phyloP scores from a whole-genome alignment of 2,329 filamentous ascomycete species.

The Nigrospora sphaerica region DNA sequence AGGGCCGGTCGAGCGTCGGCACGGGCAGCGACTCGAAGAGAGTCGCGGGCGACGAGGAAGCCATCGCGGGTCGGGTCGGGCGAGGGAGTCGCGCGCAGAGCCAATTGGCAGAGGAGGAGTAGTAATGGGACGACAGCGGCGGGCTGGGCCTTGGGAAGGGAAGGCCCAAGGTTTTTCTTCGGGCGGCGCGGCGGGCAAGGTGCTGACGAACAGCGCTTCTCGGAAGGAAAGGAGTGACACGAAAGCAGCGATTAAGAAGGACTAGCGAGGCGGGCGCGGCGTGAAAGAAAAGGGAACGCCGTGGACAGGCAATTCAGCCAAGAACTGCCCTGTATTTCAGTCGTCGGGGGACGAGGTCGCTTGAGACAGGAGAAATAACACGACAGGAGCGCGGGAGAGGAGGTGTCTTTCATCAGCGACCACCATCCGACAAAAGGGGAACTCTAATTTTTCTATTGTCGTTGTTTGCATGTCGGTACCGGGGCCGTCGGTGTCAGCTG shows the following conservation, averaged over 20 bases:
- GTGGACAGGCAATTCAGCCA: background rate
- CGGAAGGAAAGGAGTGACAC: background rate
- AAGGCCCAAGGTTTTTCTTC: background rate
- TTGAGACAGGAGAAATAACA: background rate
- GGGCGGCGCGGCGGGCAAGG: background rate
- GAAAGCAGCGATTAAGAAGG: background rate
- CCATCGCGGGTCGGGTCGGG: background rate
- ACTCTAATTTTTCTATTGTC: background rate
- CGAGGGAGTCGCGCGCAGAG: background rate
- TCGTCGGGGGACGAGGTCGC: background rate
- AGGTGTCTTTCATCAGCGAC: background rate
- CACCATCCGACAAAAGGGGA: background rate
- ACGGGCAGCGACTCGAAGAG: slow-evolving; percentile 53
- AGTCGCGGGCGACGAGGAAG: slow-evolving; percentile 26
- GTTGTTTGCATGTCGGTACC: background rate
- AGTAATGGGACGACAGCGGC: background rate
- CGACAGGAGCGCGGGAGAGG: too few relatives aligned
- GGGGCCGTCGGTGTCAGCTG: background rate
- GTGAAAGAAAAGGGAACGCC: slow-evolving; percentile 1
- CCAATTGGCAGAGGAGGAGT: background rate
- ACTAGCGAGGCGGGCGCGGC: background rate
- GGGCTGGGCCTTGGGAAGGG: background rate
- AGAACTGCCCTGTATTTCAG: slow-evolving; percentile 1
- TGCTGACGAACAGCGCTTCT: background rate
- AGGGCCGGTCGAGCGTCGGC: slow-evolving; percentile 84